A percentile compares a stretch with the other conserved stretches of the same genome.
phyloP scores from a whole-genome alignment of 2,329 filamentous ascomycete species.

The Venturia asperata region DNA sequence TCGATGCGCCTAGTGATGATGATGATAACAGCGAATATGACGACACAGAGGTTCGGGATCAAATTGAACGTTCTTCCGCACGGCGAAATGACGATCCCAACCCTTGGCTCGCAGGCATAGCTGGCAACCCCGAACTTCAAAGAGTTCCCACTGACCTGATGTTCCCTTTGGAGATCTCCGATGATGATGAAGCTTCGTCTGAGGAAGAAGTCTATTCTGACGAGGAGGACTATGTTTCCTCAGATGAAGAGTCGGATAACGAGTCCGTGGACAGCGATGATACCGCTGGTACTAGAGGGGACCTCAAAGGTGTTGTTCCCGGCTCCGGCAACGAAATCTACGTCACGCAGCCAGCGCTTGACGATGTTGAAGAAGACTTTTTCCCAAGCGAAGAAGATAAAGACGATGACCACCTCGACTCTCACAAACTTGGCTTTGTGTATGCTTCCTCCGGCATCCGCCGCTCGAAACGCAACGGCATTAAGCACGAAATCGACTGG shows the following conservation, averaged over 20 bases:
- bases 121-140: constrained; percentile 16
- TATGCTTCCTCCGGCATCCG: constrained; percentile 87
- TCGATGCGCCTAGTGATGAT: constrained; percentile 58
- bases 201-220: constrained; percentile 32
- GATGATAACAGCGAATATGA: constrained; percentile 43
- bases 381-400: constrained; percentile 70
- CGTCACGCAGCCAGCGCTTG: constrained; percentile 85
- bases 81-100: constrained; percentile 25
- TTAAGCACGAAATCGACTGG: constrained; percentile 93
- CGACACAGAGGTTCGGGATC: constrained; percentile 30
- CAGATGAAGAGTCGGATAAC: constrained; percentile 20
- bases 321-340: constrained; percentile 70
- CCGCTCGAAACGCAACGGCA: constrained; percentile 60
- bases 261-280: constrained; percentile 24
- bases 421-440: constrained; percentile 72
- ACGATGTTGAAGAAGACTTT: constrained; percentile 77
- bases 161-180: constrained; percentile 46
- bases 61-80: constrained; percentile 40
- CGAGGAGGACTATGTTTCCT: constrained; percentile 26
- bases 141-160: constrained; percentile 29
- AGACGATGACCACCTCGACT: constrained; percentile 70
- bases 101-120: constrained; percentile 27
- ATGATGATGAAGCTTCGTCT: constrained; percentile 38
- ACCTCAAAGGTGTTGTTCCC: constrained; percentile 69
- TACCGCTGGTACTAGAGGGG: constrained; percentile 42